These are phyloP conservation scores for Saccharomyces cerevisiae DNA, from an alignment of 805 yeast genomes.

Conservation along the genomic window DNA sequence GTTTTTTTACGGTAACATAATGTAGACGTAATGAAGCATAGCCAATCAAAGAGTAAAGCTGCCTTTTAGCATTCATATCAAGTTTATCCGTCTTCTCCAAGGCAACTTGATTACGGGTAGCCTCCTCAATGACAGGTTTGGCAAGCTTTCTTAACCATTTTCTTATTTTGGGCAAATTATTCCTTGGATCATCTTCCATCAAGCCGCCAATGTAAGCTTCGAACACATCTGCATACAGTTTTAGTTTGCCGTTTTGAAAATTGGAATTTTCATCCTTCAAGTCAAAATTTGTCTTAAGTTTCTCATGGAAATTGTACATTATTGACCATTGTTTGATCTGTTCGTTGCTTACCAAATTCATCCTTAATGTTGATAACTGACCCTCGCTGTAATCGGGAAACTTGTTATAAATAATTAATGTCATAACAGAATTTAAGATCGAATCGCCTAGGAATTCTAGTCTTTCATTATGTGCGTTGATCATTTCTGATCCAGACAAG, in stretches of 20 bases:
- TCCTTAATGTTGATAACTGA: conserved; percentile 59
- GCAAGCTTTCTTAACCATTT: conserved; percentile 51
- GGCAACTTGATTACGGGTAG: conserved; percentile 14
- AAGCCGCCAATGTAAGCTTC: conserved; percentile 93
- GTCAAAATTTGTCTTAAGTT: conserved; percentile 44
- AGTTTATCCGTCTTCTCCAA: conserved; percentile 32
- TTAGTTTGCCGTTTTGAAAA: conserved; percentile 48
- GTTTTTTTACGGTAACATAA: conserved; percentile 40
- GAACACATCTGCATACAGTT: conserved; percentile 78
- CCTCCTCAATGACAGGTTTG: conserved; percentile 34
- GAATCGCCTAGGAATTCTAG: conserved; percentile 90
- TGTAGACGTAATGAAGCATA: conserved; percentile 56
- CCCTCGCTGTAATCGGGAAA: conserved; percentile 79
- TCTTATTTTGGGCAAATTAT: conserved; percentile 41
- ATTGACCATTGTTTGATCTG: conserved; percentile 63
- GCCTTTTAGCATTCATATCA: conserved; percentile 64
- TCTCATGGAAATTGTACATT: conserved; percentile 56
- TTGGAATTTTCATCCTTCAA: conserved; percentile 15
- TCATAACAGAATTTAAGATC: conserved; percentile 61
- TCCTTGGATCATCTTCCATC: conserved; percentile 42
- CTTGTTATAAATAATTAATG: conserved; percentile 53
- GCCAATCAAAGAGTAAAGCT: conserved; percentile 72
- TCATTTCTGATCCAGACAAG: conserved; percentile 47
- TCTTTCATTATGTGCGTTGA: conserved; percentile 71
- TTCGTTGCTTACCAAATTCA: conserved; percentile 64